Evolutionary conservation across 352 stramenopile genomes (phyloP).

Genomic region (Globisporangium recalcitrans): DNA sequence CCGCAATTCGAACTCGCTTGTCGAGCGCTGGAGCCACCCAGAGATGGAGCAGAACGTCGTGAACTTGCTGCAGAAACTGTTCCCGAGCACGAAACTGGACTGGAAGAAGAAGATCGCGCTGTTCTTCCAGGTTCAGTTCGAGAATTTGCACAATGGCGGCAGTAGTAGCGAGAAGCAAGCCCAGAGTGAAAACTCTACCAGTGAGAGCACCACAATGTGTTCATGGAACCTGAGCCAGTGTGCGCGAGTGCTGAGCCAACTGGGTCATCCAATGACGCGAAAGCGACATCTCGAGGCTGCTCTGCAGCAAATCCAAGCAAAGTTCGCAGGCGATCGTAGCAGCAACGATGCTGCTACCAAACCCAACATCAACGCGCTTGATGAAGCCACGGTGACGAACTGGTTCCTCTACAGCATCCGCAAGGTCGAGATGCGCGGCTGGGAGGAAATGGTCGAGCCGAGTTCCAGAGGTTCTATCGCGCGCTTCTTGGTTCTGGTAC

Average conservation of each 20-base stretch:
- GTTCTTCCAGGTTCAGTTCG: constrained; percentile 43
- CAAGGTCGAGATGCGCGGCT: constrained; percentile 46
- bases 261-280: constrained; percentile 31
- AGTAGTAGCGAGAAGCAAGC: background rate
- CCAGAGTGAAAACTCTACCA: no score
- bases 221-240: constrained; percentile 24
- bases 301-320: constrained; percentile 20
- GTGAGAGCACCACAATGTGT: background rate
- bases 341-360: background rate
- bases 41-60: constrained; percentile 37
- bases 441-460: constrained; percentile 47
- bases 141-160: constrained; percentile 1
- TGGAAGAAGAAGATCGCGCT: constrained; percentile 45
- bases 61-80: constrained; percentile 36
- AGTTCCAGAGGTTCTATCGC: constrained; percentile 50
- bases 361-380: background rate
- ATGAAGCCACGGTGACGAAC: constrained; percentile 23
- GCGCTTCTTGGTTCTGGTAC: constrained; percentile 28
- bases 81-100: constrained; percentile 52
- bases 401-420: constrained; percentile 41
- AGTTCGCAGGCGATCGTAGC: constrained; percentile 18
- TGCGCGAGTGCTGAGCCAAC: constrained; percentile 24
- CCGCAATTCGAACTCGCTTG: constrained; percentile 30
- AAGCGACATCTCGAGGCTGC: constrained; percentile 27
- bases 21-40: constrained; percentile 49